phyloP scores from a whole-genome alignment of 1,139 yeast species.

The Pneumocystis wakefieldiae region DNA sequence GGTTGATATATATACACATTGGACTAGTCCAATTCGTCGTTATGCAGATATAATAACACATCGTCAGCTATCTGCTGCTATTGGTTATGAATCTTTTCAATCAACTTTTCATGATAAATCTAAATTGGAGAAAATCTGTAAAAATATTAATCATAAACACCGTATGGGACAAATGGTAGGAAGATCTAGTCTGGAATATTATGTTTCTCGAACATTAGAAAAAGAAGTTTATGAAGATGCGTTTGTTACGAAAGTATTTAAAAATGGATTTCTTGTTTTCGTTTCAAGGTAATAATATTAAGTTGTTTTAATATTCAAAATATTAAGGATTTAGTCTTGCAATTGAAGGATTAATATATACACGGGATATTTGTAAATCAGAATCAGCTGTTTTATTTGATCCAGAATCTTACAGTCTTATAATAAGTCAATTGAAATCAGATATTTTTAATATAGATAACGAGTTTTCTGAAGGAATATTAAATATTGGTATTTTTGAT shows the following conservation, averaged over 20 bases:
- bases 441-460: neutral
- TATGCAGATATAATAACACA: constrained; percentile 97
- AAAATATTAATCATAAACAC: constrained; percentile 83
- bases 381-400: constrained; percentile 50
- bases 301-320: neutral
- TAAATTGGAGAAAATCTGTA: constrained; percentile 79
- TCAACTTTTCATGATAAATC: constrained; percentile 71
- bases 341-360: constrained; percentile 78
- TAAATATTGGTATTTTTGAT: constrained; percentile 2
- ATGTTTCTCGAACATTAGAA: constrained; percentile 94
- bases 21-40: constrained; percentile 95
- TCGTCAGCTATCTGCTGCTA: constrained; percentile 93
- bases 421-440: constrained; percentile 33
- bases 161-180: constrained; percentile 99
- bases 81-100: constrained; percentile 76
- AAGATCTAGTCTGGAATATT: constrained; percentile 91
- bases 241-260: constrained; percentile 77
- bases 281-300: constrained; percentile 51
- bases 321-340: constrained; percentile 40
- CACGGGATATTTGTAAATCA: constrained; percentile 58
- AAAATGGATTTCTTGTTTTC: constrained; percentile 85
- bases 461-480: neutral
- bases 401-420: constrained; percentile 61
- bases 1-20: constrained; percentile 92
- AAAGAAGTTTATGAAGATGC: constrained; percentile 69